Percentiles rank a stretch among this genome's conserved stretches.
Conservation (phyloP, 495 filamentous ascomycete genomes). For the Tuber brumale region DNA sequence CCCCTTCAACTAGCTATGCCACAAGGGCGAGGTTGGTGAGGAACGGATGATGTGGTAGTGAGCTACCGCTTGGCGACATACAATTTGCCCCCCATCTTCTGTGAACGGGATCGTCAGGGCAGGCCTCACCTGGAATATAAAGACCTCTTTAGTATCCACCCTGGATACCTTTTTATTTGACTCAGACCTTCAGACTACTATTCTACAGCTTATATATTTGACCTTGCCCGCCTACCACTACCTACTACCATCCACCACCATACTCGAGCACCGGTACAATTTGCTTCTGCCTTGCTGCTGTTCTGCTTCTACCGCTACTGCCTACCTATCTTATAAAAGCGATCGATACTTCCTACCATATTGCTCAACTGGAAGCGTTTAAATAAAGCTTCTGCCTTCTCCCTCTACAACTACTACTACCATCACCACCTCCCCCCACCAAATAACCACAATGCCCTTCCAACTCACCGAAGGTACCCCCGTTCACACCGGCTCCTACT, state of each 20-base stretch:
- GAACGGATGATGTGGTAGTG: not conserved
- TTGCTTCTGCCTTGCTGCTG: not conserved
- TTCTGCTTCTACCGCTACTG: slow-evolving; percentile 7
- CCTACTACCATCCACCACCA: not conserved
- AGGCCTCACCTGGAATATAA: not conserved
- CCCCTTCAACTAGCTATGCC: not conserved
- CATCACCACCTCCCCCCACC: slow-evolving; percentile 4
- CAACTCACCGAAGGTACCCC: slow-evolving; percentile 40
- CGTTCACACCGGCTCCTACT: slow-evolving; percentile 31
- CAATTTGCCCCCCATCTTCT: not conserved
- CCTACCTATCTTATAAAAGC: slow-evolving; percentile 4
- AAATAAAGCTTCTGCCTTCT: slow-evolving; percentile 7
- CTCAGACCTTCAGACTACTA: not conserved
- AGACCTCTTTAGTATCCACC: not conserved
- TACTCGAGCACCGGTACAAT: not conserved
- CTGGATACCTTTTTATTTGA: not conserved
- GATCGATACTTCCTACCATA: slow-evolving; percentile 11
- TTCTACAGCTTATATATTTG: not conserved
- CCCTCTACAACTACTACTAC: not conserved
- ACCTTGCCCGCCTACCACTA: not conserved
- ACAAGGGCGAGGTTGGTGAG: not conserved
- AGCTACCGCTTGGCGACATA: not conserved
- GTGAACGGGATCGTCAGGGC: not conserved
- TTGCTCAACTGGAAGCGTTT: not conserved
- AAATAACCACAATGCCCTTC: slow-evolving; percentile 37